phyloP scores from a whole-genome alignment of 495 filamentous ascomycete genomes.

The Penicillium ochrochloron region DNA sequence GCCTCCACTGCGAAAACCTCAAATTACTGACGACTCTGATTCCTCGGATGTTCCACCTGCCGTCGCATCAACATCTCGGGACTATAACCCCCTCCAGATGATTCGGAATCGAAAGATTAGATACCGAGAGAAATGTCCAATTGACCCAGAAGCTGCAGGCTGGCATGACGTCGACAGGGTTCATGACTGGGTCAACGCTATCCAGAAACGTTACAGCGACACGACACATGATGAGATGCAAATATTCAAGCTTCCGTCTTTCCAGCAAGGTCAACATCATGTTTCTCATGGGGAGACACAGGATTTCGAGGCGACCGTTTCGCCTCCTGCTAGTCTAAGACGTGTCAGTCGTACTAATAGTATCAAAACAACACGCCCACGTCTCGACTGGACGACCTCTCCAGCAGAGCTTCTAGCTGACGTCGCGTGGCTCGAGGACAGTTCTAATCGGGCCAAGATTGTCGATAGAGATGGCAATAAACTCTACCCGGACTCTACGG shows the following conservation, averaged over 20 bases:
- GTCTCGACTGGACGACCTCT: constrained; percentile 78
- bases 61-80: constrained; percentile 51
- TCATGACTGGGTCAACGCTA: constrained; percentile 72
- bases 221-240: constrained; percentile 49
- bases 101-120: constrained; percentile 84
- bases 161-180: constrained; percentile 75
- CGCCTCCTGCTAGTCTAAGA: constrained; percentile 42
- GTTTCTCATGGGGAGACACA: constrained; percentile 24
- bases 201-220: constrained; percentile 55
- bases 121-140: constrained; percentile 68
- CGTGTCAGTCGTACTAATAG: constrained; percentile 42
- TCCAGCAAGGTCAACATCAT: constrained; percentile 39
- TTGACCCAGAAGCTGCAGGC: constrained; percentile 73
- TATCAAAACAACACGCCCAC: constrained; percentile 62
- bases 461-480: constrained; percentile 73
- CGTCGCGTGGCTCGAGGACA: constrained; percentile 81
- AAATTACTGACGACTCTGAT: constrained; percentile 10
- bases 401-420: constrained; percentile 85
- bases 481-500: constrained; percentile 59
- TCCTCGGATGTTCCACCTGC: constrained; percentile 11
- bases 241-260: constrained; percentile 61
- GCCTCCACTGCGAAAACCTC: constrained; percentile 59
- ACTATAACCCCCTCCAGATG: constrained; percentile 86
- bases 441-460: constrained; percentile 71
- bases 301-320: constrained; percentile 33